A percentile compares a stretch with the other conserved stretches of the same genome.
Evolutionary conservation across 2,329 filamentous ascomycete species (phyloP).

Genomic region (Plenodomus tracheiphilus): DNA sequence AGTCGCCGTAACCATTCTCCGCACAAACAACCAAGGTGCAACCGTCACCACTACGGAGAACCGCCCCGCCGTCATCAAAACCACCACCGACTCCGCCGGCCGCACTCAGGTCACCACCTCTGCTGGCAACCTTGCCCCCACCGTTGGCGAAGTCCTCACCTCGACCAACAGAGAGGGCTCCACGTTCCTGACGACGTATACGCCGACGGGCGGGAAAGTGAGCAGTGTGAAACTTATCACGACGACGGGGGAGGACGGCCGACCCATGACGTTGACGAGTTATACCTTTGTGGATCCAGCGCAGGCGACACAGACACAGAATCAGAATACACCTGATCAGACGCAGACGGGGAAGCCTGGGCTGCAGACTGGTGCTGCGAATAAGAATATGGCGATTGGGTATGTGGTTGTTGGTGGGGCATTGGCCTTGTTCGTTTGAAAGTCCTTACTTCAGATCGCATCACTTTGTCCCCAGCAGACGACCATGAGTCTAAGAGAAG

Average conservation of each 20-base stretch:
- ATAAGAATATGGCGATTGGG: conserved; percentile 13
- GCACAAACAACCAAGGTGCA: conserved; percentile 46
- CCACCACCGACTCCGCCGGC: conserved; percentile 46
- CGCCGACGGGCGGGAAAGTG: conserved; percentile 48
- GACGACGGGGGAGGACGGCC: conserved; percentile 36
- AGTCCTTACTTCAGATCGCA: too few species aligned
- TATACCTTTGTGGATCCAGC: conserved; percentile 48
- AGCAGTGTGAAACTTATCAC: conserved; percentile 45
- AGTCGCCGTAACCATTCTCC: conserved; percentile 42
- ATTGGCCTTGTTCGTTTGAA: conserved; percentile 35
- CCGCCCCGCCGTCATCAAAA: conserved; percentile 43
- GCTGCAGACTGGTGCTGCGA: conserved; percentile 45
- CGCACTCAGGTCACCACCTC: conserved; percentile 41
- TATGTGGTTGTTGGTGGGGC: conserved; percentile 40
- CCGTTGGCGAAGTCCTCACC: conserved; percentile 48
- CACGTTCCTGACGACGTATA: conserved; percentile 53
- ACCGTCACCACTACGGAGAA: conserved; percentile 44
- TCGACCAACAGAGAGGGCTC: conserved; percentile 46
- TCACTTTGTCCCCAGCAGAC: too few species aligned
- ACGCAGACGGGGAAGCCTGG: conserved; percentile 31
- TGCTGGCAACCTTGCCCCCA: conserved; percentile 36
- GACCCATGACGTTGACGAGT: conserved; percentile 48
- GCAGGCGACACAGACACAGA: conserved; percentile 15
- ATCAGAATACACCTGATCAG: conserved; percentile 9
- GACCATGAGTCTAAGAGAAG: background rate